phyloP scores from a whole-genome alignment of 371 early-diverging fungal genomes.

The Mortierella sp. region DNA sequence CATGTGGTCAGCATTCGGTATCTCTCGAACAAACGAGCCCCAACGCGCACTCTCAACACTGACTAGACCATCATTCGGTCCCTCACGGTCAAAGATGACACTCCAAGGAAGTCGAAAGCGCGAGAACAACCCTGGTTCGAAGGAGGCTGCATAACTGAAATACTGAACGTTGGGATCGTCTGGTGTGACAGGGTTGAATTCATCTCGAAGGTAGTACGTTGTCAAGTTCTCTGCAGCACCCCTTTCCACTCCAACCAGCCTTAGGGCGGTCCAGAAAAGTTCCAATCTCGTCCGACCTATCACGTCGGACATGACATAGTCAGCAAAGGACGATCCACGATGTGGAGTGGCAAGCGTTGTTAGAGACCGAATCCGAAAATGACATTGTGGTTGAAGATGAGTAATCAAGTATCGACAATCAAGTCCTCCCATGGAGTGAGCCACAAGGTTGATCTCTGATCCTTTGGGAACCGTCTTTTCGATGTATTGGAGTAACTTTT shows the following conservation, averaged over 20 bases:
- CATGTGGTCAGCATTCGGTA: slow-evolving; percentile 86
- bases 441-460: slow-evolving; percentile 60
- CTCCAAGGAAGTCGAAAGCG: slow-evolving; percentile 51
- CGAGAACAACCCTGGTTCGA: slow-evolving; percentile 54
- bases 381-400: slow-evolving; percentile 66
- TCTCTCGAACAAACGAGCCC: slow-evolving; percentile 85
- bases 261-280: slow-evolving; percentile 30
- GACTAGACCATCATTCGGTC: slow-evolving; percentile 93
- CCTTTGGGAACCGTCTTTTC: slow-evolving; percentile 61
- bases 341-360: slow-evolving; percentile 94
- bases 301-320: slow-evolving; percentile 62
- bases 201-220: slow-evolving; percentile 78
- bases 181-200: slow-evolving; percentile 89
- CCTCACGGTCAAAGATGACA: slow-evolving; percentile 79
- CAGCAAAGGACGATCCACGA: slow-evolving; percentile 89
- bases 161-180: slow-evolving; percentile 81
- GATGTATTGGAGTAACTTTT: slow-evolving; percentile 73
- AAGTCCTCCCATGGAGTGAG: slow-evolving; percentile 80
- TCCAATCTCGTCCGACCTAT: slow-evolving; percentile 31
- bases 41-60: slow-evolving; percentile 82
- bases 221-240: slow-evolving; percentile 75
- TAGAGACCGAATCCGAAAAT: slow-evolving; percentile 75
- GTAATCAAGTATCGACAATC: slow-evolving; percentile 87
- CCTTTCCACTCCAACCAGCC: slow-evolving; percentile 33
- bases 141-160: slow-evolving; percentile 81